Percentiles rank a stretch among this genome's conserved stretches.
Evolutionary conservation across 805 yeast species (phyloP).

Genomic region (Nakazawaea holstii): DNA sequence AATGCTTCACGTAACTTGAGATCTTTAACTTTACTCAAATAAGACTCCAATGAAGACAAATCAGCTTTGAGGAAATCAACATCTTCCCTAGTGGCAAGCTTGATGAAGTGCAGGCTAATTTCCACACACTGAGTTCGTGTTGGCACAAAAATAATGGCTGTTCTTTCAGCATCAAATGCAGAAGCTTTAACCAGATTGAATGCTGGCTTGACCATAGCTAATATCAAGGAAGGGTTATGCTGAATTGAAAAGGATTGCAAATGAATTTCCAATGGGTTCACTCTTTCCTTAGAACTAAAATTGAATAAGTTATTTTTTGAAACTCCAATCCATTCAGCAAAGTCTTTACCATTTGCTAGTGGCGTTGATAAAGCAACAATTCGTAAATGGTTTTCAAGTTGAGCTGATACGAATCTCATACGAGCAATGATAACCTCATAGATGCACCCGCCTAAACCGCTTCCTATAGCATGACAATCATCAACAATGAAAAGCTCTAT

Average conservation of each 20-base stretch:
- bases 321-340: constrained; percentile 86
- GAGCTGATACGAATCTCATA: constrained; percentile 63
- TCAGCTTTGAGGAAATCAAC: constrained; percentile 36
- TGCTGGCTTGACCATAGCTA: constrained; percentile 45
- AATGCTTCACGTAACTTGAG: constrained; percentile 36
- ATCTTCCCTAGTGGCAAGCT: constrained; percentile 30
- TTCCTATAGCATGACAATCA: constrained; percentile 64
- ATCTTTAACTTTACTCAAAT: constrained; percentile 43
- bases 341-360: constrained; percentile 67
- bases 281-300: constrained; percentile 60
- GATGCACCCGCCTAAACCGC: constrained; percentile 46
- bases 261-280: constrained; percentile 51
- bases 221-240: constrained; percentile 48
- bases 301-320: constrained; percentile 56
- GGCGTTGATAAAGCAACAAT: constrained; percentile 68
- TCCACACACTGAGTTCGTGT: constrained; percentile 49
- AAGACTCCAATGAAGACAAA: constrained; percentile 30
- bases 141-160: constrained; percentile 52
- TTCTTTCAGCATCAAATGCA: constrained; percentile 22
- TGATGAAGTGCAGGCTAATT: constrained; percentile 39
- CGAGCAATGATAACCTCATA: constrained; percentile 74
- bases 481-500: constrained; percentile 70
- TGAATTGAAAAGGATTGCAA: constrained; percentile 40
- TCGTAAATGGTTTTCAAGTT: constrained; percentile 52
- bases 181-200: constrained; percentile 34